Percentiles rank a stretch among this genome's conserved stretches.
These are phyloP conservation scores for Kwoniella shandongensis DNA, from an alignment of 768 basidiomycete species.

Conservation along the genomic window DNA sequence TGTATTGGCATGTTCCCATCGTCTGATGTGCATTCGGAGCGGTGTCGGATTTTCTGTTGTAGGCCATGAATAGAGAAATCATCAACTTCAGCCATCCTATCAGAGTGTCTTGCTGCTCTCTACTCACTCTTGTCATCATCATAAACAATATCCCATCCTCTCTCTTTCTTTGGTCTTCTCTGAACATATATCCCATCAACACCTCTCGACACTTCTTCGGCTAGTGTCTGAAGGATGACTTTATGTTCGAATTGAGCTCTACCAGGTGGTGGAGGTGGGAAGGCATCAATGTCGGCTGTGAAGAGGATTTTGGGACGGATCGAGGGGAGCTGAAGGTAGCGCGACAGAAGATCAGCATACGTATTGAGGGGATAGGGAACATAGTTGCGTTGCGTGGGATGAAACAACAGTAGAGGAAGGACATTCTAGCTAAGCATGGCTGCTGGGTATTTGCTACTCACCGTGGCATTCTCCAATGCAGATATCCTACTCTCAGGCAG, in stretches of 20 bases:
- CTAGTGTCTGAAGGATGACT: constrained; percentile 24
- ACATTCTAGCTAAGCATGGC: too few relatives aligned
- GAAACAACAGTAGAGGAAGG: too few relatives aligned
- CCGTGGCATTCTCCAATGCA: constrained; percentile 54
- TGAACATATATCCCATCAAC: constrained; percentile 34
- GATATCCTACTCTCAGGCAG: constrained; percentile 67
- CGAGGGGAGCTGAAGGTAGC: constrained; percentile 11
- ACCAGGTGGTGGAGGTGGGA: constrained; percentile 33
- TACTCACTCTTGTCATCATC: constrained; percentile 15
- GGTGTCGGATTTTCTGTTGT: neutral
- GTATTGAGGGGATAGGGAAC: too few relatives aligned
- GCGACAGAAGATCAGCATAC: neutral
- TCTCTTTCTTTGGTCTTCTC: constrained; percentile 22
- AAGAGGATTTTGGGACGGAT: constrained; percentile 34
- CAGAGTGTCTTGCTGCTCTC: too few relatives aligned
- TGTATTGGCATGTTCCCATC: constrained; percentile 24
- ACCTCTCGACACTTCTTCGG: constrained; percentile 27
- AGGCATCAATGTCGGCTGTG: constrained; percentile 34
- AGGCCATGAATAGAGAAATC: neutral
- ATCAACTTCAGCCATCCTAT: constrained; percentile 2
- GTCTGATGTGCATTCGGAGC: constrained; percentile 31
- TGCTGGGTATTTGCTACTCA: too few relatives aligned
- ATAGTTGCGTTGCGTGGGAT: too few relatives aligned
- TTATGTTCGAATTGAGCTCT: constrained; percentile 14
- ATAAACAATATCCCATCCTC: constrained; percentile 39